These are phyloP conservation scores for Penicillium daleae DNA, from an alignment of 495 filamentous ascomycete genomes.

Conservation along the genomic window DNA sequence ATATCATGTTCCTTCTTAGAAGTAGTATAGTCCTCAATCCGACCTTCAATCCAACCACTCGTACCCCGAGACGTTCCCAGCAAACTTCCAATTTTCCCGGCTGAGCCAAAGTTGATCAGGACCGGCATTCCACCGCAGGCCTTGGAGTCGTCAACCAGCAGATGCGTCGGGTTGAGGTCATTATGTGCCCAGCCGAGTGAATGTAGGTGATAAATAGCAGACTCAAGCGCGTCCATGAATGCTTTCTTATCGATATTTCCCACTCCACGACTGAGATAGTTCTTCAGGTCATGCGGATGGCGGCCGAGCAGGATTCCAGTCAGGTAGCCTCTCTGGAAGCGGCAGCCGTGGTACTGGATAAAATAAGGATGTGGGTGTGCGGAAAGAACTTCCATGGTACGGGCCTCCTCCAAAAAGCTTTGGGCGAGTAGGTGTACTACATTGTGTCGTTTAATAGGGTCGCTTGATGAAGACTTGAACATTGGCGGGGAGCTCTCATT, in stretches of 20 bases:
- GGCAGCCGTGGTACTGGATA: conserved; percentile 38
- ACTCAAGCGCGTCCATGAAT: conserved; percentile 37
- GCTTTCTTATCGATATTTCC: conserved; percentile 19
- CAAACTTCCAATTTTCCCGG: conserved; percentile 26
- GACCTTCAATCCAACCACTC: conserved; percentile 33
- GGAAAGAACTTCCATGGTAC: conserved; percentile 20
- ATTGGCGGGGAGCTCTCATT: too few relatives aligned
- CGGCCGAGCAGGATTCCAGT: conserved; percentile 37
- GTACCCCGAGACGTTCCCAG: conserved; percentile 33
- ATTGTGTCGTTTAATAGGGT: too few relatives aligned
- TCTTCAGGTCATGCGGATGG: conserved; percentile 25
- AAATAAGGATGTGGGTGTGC: conserved; percentile 37
- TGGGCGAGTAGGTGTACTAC: too few relatives aligned
- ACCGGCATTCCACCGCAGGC: conserved; percentile 23
- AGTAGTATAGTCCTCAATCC: conserved; percentile 32
- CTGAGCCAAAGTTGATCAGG: conserved; percentile 41
- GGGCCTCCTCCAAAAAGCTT: conserved; percentile 18
- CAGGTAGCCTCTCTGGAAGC: conserved; percentile 33
- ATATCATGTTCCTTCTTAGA: conserved; percentile 37
- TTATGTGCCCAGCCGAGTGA: conserved; percentile 44
- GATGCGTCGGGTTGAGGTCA: conserved; percentile 33
- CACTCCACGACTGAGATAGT: conserved; percentile 11
- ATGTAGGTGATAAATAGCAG: conserved; percentile 38
- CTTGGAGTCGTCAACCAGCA: neutral
- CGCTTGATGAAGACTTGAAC: too few relatives aligned